A percentile compares a stretch with the other conserved stretches of the same genome.
These are phyloP conservation scores for Curvularia verruculosa DNA, from an alignment of 2,329 filamentous ascomycete genomes.

Conservation along the genomic window DNA sequence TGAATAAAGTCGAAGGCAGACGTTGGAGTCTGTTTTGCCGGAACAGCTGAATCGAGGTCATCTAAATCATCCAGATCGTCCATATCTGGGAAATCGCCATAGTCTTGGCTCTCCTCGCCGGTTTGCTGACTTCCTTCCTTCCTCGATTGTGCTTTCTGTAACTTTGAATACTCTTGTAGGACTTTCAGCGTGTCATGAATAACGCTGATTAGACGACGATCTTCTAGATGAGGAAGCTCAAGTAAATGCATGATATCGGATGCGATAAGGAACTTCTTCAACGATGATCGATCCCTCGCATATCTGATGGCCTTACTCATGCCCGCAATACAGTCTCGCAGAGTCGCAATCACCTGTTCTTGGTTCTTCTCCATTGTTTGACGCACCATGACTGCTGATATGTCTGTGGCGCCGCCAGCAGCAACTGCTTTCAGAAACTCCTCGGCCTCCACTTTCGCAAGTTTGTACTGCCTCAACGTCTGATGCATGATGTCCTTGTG, in stretches of 20 bases:
- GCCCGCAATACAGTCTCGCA: conserved; percentile 60
- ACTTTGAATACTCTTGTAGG: conserved; percentile 50
- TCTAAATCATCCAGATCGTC: conserved; percentile 53
- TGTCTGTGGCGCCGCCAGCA: conserved; percentile 44
- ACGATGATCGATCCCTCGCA: conserved; percentile 49
- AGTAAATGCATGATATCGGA: conserved; percentile 56
- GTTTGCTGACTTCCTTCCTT: conserved; percentile 40
- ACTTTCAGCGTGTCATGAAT: conserved; percentile 59
- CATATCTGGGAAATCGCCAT: conserved; percentile 64
- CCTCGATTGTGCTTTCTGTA: conserved; percentile 17
- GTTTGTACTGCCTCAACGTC: conserved; percentile 60
- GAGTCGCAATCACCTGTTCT: conserved; percentile 60
- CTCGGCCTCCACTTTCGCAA: conserved; percentile 64
- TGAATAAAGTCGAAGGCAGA: conserved; percentile 52
- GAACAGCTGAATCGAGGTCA: conserved; percentile 31
- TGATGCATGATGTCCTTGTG: conserved; percentile 60
- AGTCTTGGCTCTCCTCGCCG: conserved; percentile 69
- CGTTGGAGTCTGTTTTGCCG: conserved; percentile 6
- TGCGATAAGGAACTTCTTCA: conserved; percentile 53
- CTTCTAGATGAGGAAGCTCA: conserved; percentile 59
- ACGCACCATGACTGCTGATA: conserved; percentile 57
- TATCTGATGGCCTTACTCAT: conserved; percentile 57
- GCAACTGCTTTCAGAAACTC: conserved; percentile 53
- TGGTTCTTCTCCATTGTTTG: conserved; percentile 63
- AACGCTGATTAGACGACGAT: conserved; percentile 52